Conservation (phyloP, 768 basidiomycete genomes). For the Lactarius sp. region DNA sequence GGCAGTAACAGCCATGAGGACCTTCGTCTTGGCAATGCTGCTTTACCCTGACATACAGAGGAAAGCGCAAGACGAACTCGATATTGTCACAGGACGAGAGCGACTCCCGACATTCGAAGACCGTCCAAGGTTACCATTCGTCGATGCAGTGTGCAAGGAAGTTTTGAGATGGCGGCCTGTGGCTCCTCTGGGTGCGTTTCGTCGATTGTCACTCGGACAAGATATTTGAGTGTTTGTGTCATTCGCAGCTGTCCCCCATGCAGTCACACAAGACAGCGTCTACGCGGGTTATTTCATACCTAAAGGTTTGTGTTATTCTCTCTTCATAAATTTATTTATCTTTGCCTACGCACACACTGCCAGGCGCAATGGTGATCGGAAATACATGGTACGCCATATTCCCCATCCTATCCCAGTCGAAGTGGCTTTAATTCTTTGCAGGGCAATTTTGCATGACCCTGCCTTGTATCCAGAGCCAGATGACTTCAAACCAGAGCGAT, state of each 20-base stretch:
- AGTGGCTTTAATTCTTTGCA: background rate
- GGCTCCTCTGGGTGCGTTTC: slow-evolving; percentile 19
- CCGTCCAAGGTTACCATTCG: slow-evolving; percentile 24
- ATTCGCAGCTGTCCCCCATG: slow-evolving; percentile 3
- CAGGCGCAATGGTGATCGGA: slow-evolving; percentile 2
- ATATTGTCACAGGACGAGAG: slow-evolving; percentile 22
- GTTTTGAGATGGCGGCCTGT: slow-evolving; percentile 23
- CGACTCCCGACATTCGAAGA: slow-evolving; percentile 27
- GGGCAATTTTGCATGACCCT: slow-evolving; percentile 15
- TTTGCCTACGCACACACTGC: background rate
- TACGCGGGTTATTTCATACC: slow-evolving; percentile 17
- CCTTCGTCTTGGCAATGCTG: slow-evolving; percentile 9
- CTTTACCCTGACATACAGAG: slow-evolving; percentile 23
- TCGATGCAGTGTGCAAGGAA: slow-evolving; percentile 26
- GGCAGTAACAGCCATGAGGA: slow-evolving; percentile 2
- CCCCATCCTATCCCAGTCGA: no score
- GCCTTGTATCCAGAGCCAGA: slow-evolving; percentile 6
- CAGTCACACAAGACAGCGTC: background rate
- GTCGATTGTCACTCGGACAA: background rate
- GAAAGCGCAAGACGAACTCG: slow-evolving; percentile 26
- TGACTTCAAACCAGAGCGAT: slow-evolving; percentile 11
- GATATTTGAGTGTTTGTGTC: background rate
- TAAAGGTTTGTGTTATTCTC: background rate
- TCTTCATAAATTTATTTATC: no score
- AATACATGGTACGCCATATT: slow-evolving; percentile 8